Evolutionary conservation across 352 stramenopile genomes (phyloP).

Genomic region (Phytophthora macrochlamydospora): DNA sequence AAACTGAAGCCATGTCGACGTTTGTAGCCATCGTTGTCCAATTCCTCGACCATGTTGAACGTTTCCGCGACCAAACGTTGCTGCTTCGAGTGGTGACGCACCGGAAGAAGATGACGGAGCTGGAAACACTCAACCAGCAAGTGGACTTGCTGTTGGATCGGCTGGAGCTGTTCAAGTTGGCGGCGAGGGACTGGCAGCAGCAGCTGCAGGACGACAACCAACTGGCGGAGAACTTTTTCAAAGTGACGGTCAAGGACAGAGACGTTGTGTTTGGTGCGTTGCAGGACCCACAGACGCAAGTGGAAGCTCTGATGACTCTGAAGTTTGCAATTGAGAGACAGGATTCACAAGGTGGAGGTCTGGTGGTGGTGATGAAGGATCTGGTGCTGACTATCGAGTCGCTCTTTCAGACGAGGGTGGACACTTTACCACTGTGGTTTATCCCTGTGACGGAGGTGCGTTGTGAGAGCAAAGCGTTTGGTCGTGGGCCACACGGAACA

Average conservation of each 20-base stretch:
- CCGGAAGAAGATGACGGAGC: conserved; percentile 17
- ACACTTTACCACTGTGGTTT: conserved; percentile 6
- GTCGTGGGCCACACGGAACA: conserved; percentile 3
- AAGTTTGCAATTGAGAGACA: conserved; percentile 19
- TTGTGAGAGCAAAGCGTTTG: conserved; percentile 24
- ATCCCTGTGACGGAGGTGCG: conserved; percentile 6
- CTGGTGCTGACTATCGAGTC: not conserved
- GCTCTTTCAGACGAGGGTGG: not conserved
- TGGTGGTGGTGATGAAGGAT: not conserved
- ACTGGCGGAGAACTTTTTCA: not conserved
- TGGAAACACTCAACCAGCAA: conserved; percentile 23
- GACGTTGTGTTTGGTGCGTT: conserved; percentile 16
- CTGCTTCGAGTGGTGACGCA: conserved; percentile 4
- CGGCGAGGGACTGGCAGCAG: not conserved
- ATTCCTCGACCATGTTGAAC: conserved; percentile 4
- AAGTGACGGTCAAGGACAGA: not conserved
- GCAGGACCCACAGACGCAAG: conserved; percentile 7
- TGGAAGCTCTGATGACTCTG: conserved; percentile 24
- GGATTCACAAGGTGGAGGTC: not conserved
- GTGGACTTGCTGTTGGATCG: conserved; percentile 10
- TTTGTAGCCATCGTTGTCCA: not conserved
- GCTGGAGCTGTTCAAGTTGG: not conserved
- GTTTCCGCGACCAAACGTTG: not conserved
- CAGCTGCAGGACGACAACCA: conserved; percentile 10
- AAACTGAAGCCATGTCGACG: not conserved